Percentiles rank a stretch among this genome's conserved stretches.
Conservation (phyloP, 306 rosid genomes). For the Datisca glomerata region DNA sequence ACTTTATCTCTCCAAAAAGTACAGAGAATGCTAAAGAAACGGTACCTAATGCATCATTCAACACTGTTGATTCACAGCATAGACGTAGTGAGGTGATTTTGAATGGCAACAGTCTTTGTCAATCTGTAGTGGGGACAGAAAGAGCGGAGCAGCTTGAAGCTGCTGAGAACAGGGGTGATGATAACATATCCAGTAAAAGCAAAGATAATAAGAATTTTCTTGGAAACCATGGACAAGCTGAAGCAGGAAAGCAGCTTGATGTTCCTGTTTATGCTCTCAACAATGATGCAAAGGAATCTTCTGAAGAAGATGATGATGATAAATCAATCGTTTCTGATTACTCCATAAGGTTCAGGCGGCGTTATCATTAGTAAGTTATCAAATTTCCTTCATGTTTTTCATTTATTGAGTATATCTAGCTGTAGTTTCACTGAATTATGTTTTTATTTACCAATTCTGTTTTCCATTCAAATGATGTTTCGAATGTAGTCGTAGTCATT, state of each 20-base stretch:
- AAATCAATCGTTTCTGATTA: conserved; percentile 21
- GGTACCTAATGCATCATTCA: conserved; percentile 11
- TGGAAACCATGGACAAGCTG: conserved; percentile 16
- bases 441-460: conserved; percentile 2
- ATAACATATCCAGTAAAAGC: conserved; percentile 10
- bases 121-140: conserved; percentile 16
- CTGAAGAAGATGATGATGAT: conserved; percentile 19
- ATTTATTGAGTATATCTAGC: too few relatives aligned
- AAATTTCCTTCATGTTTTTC: too few relatives aligned
- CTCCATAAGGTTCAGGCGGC: conserved; percentile 11
- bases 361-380: conserved; percentile 29
- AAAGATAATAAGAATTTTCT: conserved; percentile 3
- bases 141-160: conserved; percentile 11
- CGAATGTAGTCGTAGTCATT: not conserved
- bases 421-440: too few relatives aligned
- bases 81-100: conserved; percentile 17
- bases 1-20: conserved; percentile 6
- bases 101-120: conserved; percentile 8
- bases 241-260: conserved; percentile 14
- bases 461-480: too few relatives aligned
- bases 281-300: conserved; percentile 11
- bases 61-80: conserved; percentile 7
- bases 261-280: conserved; percentile 19
- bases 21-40: conserved; percentile 15
- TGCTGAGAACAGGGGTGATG: conserved; percentile 13